Base-by-base conservation (phyloP, 495 filamentous ascomycete genomes). In the Stereocaulon alpinum region DNA sequence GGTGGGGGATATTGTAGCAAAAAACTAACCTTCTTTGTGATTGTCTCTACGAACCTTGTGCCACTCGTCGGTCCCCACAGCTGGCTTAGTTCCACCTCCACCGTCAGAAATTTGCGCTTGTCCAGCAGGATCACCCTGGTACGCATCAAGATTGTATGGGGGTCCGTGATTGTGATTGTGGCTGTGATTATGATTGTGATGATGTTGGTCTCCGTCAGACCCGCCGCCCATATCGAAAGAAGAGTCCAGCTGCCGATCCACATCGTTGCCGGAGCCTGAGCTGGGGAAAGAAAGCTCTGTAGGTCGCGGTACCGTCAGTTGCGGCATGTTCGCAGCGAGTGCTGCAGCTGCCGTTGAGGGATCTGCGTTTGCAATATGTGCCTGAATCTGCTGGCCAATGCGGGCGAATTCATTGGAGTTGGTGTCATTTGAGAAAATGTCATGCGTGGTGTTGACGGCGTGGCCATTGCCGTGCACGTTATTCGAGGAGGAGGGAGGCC, bases 11-110 rank as follows among this genome's bases (percentile, higher is more conserved):
- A 17, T 10, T 6, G 34, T 40, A 50, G 47, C 12, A 58, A 54
- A 14, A 2, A 40, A 73, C 81, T 62, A 74, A 95, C 93, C 93
- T 79, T 98, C 93, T 81, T 98, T 98, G 76, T 98, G 93, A 66
- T 97, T 98, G 68, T 98, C 94, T 70, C 92, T 92, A 64, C 93
- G 83, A 61, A 96, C 84, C 71, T 92, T 93, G 72, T 98, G 93
- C 93, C 93, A 98, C 69, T 98, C 93, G 32, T 95, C 91, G 1
- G 91, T 91, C 7, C 93, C 93, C 29, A 98, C 93, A 7, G 87
- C 82, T 22, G 92, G 93, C 72, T 97, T 97, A 58, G 76, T 70
- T 47, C 72, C 75, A 71, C 56, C 48, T 54, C 59, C 53, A 61
- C 67, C 73, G 49, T 77, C 74, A 54, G 74, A 65, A 58, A 75